Evolutionary conservation across 2,329 filamentous ascomycete species (phyloP), one percentile per base, ranked within the genome.

Genomic region (Colletotrichum spinosum): DNA sequence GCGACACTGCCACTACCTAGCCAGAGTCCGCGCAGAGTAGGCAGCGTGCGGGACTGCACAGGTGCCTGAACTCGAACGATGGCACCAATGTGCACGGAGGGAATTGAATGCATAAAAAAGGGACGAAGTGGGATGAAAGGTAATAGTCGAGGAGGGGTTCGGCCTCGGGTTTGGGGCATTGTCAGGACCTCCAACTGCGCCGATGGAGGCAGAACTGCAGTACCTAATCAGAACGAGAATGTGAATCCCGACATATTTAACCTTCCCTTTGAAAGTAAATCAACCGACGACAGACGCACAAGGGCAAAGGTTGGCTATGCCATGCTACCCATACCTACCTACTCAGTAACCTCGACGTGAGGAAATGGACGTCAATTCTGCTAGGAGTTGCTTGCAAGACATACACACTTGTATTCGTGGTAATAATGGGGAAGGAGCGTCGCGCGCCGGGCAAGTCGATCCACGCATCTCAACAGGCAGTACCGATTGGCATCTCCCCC

Each of bases 51-150:
- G 46, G 35, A 57, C 48, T 42, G 46, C 33, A 53, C 33, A 48
- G 57, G 63, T 53, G 59, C 52, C 59, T 63, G 58, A 66, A 54
- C 53, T 63, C 42, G 57, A 57, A 66, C 45, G 44, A 48, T 34
- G 12, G 44, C 45, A 50, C 34, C 41, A n/a, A 50, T 12, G 48
- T 13, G 63, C 58, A 66, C 53, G 59, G 59, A 51, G 52, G 63
- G 39, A 34, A 53, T 35, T 53, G 48, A 57, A 49, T 62, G 45
- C 48, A 62, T 63, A 58, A 45, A 53, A 52, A 63, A 63, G 63
- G 39, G 63, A 62, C n/a, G 63, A 50, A 62, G 38, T 57, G 59
- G 58, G 58, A 62, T 65, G 25, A 41, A n/a, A 34, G 37, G 45
- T 51, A 25, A 25, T 25, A 13, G 51, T 50, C 17, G 55, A 42